These are phyloP conservation scores for Eutrema heterophyllum DNA, from an alignment of 345 rosid species.

Conservation along the genomic window DNA sequence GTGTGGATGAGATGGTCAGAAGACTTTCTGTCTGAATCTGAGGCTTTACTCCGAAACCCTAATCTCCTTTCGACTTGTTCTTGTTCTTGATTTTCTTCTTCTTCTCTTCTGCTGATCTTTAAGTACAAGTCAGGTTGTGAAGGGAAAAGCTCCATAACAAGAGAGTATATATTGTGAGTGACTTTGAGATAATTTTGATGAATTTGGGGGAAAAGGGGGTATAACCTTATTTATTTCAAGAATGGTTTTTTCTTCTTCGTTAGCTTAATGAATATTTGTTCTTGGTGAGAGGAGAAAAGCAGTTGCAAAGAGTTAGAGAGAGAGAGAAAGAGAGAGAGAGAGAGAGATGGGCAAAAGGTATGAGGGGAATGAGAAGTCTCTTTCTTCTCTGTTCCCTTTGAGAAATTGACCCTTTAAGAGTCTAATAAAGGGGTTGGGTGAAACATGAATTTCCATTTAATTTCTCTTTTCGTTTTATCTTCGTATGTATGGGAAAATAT, in stretches of 20 bases:
- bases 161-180: neutral
- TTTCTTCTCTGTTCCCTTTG: conserved; percentile 37
- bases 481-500: neutral
- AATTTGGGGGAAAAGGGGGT: conserved; percentile 2
- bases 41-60: conserved; percentile 28
- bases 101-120: conserved; percentile 12
- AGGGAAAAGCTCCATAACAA: conserved; percentile 35
- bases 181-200: conserved; percentile 12
- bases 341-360: conserved; percentile 27
- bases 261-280: conserved; percentile 20
- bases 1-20: conserved; percentile 6
- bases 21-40: conserved; percentile 20
- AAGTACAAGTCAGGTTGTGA: conserved; percentile 33
- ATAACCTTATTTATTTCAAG: conserved; percentile 16
- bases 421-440: conserved; percentile 36
- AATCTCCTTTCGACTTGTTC: conserved; percentile 13
- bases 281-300: conserved; percentile 29
- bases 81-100: conserved; percentile 21
- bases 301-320: conserved; percentile 21
- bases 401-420: conserved; percentile 32
- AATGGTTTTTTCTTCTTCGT: neutral
- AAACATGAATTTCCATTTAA: conserved; percentile 31
- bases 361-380: conserved; percentile 32
- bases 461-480: neutral
- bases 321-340: conserved; percentile 13